Evolutionary conservation across 257 asterid species (phyloP), one percentile per base, ranked within the genome.

Genomic region (Anisodus tanguticus): DNA sequence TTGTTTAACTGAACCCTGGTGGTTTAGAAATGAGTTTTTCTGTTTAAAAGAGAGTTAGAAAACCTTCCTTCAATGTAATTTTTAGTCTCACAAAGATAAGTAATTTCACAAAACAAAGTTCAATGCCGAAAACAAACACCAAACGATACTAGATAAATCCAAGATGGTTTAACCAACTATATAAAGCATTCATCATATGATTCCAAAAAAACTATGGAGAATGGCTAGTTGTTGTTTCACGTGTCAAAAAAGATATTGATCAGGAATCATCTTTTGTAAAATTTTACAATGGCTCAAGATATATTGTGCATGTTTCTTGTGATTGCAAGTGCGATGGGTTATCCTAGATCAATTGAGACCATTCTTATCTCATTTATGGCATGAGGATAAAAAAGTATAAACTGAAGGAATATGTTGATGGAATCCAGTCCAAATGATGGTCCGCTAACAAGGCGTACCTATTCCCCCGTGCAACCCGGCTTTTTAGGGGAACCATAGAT

Each of bases 211-310:
- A 41, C 41, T 16, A 70, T 2, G 31, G 78, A 41, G 19, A 70
- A 70, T 70, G 54, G 55, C 78, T 41, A 70, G 55, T 9, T 9
- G 55, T 41, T 70, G 35, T 41, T 70, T 70, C 78, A 70, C 9
- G 1, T 41, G 78, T 41, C 54, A 70, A 41, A 41, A 31, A 70
- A 70, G 78, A 70, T 54, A 69, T 39, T 8, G 78, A 70, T 16
- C 55, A 8, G 15, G 78, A 70, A 17, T 70, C 78, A 41, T 70
- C 55, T 41, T 70, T 16, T 8, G 78, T 41, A 70, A 31, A 70
- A 70, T 70, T 17, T 70, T 17, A 41, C 8, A 70, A 31, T 41
- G 78, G 4, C 78, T 70, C 80, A 72, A 45, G 80, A 72, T 72
- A 45, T 72, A 9, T 72, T 45, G 80, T 45, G 59, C 76, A 72